These are phyloP conservation scores for Calocera cornea DNA, from an alignment of 768 basidiomycete genomes.

Conservation along the genomic window DNA sequence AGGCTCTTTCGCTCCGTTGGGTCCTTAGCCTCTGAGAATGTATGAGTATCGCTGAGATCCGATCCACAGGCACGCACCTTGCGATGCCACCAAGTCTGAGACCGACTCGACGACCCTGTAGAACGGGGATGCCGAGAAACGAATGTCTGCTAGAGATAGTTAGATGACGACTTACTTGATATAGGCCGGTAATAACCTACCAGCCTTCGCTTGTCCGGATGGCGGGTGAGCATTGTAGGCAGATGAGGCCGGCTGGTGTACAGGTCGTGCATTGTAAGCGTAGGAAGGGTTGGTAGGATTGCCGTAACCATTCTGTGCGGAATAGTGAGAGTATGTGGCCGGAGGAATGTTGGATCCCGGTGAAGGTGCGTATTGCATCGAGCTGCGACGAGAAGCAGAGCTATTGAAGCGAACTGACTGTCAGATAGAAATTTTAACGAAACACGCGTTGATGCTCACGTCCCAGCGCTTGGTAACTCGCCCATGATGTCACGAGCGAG, in stretches of 20 bases:
- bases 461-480: conserved; percentile 51
- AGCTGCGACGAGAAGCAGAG: conserved; percentile 1
- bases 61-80: conserved; percentile 5
- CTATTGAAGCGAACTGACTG: neutral
- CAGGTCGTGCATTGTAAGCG: neutral
- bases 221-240: neutral
- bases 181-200: neutral
- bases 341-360: neutral
- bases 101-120: conserved; percentile 15
- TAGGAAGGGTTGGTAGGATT: neutral
- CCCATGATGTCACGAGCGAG: conserved; percentile 53
- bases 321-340: neutral
- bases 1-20: conserved; percentile 64
- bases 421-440: neutral
- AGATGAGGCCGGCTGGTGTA: neutral
- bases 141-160: conserved; percentile 10
- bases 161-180: neutral
- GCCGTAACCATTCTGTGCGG: neutral
- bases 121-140: conserved; percentile 17
- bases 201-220: neutral
- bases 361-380: neutral
- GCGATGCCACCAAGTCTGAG: neutral
- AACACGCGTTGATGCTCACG: conserved; percentile 36
- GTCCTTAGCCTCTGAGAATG: conserved; percentile 51
- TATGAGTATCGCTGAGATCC: neutral